Base-by-base conservation (phyloP, 495 filamentous ascomycete species). In the Xylaria acuta region DNA sequence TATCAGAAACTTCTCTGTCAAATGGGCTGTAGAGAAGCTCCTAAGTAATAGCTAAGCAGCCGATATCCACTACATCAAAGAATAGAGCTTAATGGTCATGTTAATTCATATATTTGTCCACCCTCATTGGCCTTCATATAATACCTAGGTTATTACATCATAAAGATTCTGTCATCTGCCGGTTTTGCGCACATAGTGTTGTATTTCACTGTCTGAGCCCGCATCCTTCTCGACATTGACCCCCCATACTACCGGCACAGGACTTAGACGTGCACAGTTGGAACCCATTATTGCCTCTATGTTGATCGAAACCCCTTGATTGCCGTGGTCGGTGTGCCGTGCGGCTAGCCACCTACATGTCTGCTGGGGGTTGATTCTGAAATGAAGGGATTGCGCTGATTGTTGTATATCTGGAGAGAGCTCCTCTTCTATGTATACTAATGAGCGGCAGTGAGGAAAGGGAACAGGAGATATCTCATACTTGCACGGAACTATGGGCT, bases 1-100 rank as follows among this genome's bases (percentile, higher is more conserved):
- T 82, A 81, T 99, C 78, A 91, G 96, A 76, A 97, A 93, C 66
- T 86, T 99, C 73, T 97, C 94, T 80, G 94, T 98, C 67, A 90
- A 90, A 73, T 97, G 94, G 92, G 95, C 93, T 34, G 93, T 96
- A 18, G 86, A 88, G 72, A 90, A 90, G 79, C 81, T 97, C 66
- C 81, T 98, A 79, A 86, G 82, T 72, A 85, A 80, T 65, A 80
- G 70, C 68, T 82, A 75, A 73, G 51, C 51, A 66, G 30, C 25
- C 0, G 27, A 41, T 60, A 18, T 49, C 40, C 32, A 22, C 56
- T 27, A 43, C 40, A 11, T 32, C 20, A 32, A 54, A 14, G 0
- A 62, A 38, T 38, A 40, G 14, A 32, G 43, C 68, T 41, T 32
- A 34, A 45, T 18, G 69, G 18, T 45, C 12, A 18, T 47, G 25